These are phyloP conservation scores for Lecanosticta acicola DNA, from an alignment of 2,329 filamentous ascomycete species.

Conservation along the genomic window DNA sequence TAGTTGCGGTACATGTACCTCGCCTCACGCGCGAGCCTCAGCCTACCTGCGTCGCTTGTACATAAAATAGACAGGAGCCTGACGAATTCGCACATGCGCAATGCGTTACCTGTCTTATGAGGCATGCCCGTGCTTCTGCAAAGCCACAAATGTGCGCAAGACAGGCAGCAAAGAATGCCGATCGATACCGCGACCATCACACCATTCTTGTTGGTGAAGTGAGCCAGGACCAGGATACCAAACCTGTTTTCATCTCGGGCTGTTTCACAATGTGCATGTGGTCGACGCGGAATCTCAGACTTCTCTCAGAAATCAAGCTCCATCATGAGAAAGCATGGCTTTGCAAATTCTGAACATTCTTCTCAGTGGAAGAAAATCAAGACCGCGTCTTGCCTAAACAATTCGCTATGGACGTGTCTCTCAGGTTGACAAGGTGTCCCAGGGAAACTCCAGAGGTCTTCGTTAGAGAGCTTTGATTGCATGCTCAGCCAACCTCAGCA, in stretches of 20 bases:
- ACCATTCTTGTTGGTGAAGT: background rate
- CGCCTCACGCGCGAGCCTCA: background rate
- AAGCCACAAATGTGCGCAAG: background rate
- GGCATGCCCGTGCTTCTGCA: background rate
- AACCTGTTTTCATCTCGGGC: background rate
- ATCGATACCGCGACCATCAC: too few species aligned
- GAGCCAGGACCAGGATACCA: background rate
- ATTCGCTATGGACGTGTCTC: background rate
- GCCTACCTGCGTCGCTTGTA: too few species aligned
- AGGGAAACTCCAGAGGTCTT: background rate
- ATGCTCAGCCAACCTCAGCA: conserved; percentile 12
- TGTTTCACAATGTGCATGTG: background rate
- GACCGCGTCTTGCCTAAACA: background rate
- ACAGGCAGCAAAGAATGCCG: background rate
- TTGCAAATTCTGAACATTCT: background rate
- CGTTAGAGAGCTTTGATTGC: conserved; percentile 10
- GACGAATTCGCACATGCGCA: background rate
- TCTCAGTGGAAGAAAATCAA: background rate
- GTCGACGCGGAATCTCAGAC: background rate
- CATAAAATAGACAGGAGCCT: too few species aligned
- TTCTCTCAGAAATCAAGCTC: background rate
- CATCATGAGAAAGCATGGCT: background rate
- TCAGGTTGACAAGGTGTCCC: background rate
- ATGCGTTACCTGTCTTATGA: background rate
- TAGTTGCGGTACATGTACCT: background rate